Percentiles rank a stretch among this genome's conserved stretches.
Conservation (phyloP, 768 basidiomycete genomes). For the Pleurotus tuber-regium region DNA sequence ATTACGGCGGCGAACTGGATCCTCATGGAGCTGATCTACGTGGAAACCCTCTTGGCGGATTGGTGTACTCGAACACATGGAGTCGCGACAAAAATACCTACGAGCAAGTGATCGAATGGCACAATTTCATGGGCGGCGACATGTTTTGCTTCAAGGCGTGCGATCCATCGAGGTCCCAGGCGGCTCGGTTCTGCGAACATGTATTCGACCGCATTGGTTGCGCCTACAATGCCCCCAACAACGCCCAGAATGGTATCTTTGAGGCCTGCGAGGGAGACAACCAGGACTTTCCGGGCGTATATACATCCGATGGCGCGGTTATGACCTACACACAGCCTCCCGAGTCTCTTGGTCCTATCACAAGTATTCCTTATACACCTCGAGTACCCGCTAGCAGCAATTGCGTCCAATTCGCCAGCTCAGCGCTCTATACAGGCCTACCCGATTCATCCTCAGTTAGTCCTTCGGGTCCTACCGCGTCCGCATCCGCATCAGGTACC, state of each 20-base stretch:
- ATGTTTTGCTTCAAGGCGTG: conserved; percentile 60
- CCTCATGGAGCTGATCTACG: conserved; percentile 54
- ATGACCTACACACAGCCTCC: conserved; percentile 44
- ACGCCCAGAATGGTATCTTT: conserved; percentile 37
- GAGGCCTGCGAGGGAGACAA: conserved; percentile 38
- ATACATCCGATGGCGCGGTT: conserved; percentile 23
- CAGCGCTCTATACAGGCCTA: conserved; percentile 26
- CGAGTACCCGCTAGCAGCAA: conserved; percentile 36
- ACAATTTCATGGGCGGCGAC: conserved; percentile 53
- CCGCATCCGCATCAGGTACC: too few species aligned
- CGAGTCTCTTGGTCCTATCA: conserved; percentile 39
- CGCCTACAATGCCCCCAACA: conserved; percentile 55
- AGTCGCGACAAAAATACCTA: background rate
- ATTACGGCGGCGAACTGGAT: conserved; percentile 71
- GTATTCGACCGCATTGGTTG: conserved; percentile 62
- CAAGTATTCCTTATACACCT: conserved; percentile 39
- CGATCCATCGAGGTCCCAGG: conserved; percentile 43
- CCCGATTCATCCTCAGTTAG: conserved; percentile 4
- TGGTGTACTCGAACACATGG: conserved; percentile 63
- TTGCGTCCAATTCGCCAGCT: conserved; percentile 29
- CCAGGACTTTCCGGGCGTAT: conserved; percentile 6
- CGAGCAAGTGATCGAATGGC: conserved; percentile 55
- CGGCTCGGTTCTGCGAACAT: conserved; percentile 50
- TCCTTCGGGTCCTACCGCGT: conserved; percentile 6
- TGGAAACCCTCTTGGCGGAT: conserved; percentile 55